Conservation (phyloP, 805 yeast genomes). For the Metschnikowia hibisci region DNA sequence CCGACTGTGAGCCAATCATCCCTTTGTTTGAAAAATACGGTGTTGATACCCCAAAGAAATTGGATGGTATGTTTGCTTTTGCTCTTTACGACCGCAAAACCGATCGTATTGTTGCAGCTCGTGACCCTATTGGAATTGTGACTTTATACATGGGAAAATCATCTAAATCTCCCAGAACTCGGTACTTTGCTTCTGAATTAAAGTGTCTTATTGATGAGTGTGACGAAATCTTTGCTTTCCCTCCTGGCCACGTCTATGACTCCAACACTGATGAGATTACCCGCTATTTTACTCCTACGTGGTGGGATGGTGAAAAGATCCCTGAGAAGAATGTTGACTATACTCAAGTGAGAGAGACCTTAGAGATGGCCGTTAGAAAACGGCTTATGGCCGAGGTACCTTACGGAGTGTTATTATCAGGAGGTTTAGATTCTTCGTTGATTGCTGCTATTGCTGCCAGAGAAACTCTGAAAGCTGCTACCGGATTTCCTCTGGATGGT, state of each 20-base stretch:
- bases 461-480: slow-evolving; percentile 80
- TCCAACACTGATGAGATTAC: slow-evolving; percentile 80
- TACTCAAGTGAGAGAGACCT: slow-evolving; percentile 64
- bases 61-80: slow-evolving; percentile 99
- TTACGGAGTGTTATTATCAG: slow-evolving; percentile 93
- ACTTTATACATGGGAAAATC: slow-evolving; percentile 93
- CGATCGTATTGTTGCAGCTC: slow-evolving; percentile 91
- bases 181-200: slow-evolving; percentile 90
- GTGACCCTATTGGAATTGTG: slow-evolving; percentile 98
- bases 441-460: slow-evolving; percentile 97
- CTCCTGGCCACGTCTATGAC: slow-evolving; percentile 97
- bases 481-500: slow-evolving; percentile 42
- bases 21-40: slow-evolving; percentile 87
- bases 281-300: slow-evolving; percentile 85
- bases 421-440: slow-evolving; percentile 95
- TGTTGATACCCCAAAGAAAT: slow-evolving; percentile 82
- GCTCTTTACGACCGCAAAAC: slow-evolving; percentile 78
- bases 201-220: slow-evolving; percentile 93
- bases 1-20: slow-evolving; percentile 97
- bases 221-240: slow-evolving; percentile 89
- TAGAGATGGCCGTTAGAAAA: slow-evolving; percentile 96
- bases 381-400: slow-evolving; percentile 99
- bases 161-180: slow-evolving; percentile 63
- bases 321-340: slow-evolving; percentile 78
- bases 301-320: slow-evolving; percentile 83